Evolutionary conservation across 345 rosid genomes (phyloP).

Genomic region (Citropsis articulata): DNA sequence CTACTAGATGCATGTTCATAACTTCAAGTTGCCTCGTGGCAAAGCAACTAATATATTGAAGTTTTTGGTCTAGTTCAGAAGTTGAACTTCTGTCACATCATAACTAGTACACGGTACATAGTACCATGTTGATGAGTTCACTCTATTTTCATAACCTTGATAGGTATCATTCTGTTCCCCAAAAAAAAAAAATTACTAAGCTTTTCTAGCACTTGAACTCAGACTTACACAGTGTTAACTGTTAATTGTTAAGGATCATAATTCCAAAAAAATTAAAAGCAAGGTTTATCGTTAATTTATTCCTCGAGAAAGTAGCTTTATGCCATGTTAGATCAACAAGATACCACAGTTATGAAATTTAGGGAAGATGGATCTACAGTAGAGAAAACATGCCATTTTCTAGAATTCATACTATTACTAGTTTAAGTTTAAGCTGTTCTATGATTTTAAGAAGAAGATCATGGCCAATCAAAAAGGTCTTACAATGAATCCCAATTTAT

Average conservation of each 20-base stretch:
- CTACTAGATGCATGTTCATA: not conserved
- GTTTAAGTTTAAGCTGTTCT: not conserved
- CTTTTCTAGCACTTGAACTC: not conserved
- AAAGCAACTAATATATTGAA: not conserved
- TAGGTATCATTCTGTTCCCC: not conserved
- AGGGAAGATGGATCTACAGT: not conserved
- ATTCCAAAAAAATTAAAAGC: not conserved
- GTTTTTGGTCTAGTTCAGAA: not conserved
- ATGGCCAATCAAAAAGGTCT: not conserved
- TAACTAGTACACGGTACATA: not conserved
- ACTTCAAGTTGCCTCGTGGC: not conserved
- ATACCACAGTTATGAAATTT: not conserved
- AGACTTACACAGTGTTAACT: not conserved
- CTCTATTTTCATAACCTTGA: not conserved
- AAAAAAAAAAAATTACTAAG: not conserved
- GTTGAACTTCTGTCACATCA: not conserved
- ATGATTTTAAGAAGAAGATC: not conserved
- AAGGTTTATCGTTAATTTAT: not conserved
- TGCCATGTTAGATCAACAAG: not conserved
- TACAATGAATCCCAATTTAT: not conserved
- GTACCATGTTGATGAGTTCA: not conserved
- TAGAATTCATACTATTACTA: not conserved
- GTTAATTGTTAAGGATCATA: not conserved
- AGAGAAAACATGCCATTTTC: not conserved
- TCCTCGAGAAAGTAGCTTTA: not conserved